phyloP scores from a whole-genome alignment of 106 monocot species.

The Iris macrosiphon region DNA sequence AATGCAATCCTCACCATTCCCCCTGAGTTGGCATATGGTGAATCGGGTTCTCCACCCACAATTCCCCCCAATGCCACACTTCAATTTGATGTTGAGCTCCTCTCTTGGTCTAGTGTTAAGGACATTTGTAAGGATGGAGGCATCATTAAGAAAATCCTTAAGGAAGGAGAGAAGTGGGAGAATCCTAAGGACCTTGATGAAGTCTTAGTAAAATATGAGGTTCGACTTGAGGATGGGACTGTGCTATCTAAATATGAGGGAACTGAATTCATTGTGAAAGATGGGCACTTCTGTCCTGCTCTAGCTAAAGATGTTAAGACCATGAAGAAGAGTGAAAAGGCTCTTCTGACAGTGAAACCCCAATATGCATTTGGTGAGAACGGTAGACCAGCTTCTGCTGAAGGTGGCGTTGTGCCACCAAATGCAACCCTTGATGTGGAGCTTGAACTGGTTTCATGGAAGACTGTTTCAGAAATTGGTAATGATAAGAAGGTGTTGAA shows the following conservation, averaged over 20 bases:
- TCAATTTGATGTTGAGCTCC: conserved; percentile 77
- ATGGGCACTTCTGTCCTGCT: conserved; percentile 73
- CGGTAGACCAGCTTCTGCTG: conserved; percentile 50
- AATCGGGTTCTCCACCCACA: conserved; percentile 50
- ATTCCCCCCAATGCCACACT: conserved; percentile 69
- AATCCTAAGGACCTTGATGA: conserved; percentile 79
- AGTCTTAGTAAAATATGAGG: conserved; percentile 75
- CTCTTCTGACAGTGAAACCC: conserved; percentile 64
- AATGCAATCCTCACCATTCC: conserved; percentile 69
- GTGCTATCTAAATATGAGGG: conserved; percentile 52
- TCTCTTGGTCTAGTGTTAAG: conserved; percentile 76
- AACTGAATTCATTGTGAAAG: conserved; percentile 1
- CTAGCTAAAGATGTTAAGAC: conserved; percentile 65
- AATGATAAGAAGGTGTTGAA: conserved; percentile 79
- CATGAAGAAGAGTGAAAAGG: conserved; percentile 78
- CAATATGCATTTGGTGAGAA: conserved; percentile 88
- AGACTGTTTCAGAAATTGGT: conserved; percentile 68
- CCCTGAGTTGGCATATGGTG: conserved; percentile 61
- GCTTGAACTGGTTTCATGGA: conserved; percentile 79
- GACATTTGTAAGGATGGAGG: conserved; percentile 87
- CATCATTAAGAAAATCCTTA: conserved; percentile 60
- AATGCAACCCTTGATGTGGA: conserved; percentile 55
- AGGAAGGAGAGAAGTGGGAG: conserved; percentile 87
- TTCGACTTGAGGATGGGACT: conserved; percentile 56
- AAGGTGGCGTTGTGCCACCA: conserved; percentile 59